Evolutionary conservation across 1,284 basidiomycete species (phyloP).

Genomic region (Microbotryomycetes sp.): DNA sequence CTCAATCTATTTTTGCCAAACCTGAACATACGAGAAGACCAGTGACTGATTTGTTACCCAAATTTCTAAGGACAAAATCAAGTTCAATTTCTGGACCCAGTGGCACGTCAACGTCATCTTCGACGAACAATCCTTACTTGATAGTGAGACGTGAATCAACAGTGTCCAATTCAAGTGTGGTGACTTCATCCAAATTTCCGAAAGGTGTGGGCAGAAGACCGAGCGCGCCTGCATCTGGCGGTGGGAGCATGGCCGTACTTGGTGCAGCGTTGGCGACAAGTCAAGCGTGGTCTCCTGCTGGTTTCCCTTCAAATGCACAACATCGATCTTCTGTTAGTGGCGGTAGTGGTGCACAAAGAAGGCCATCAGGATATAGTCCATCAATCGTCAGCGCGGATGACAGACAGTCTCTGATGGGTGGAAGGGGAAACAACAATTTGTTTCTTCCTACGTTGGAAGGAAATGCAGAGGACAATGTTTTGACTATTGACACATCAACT

Average conservation of each 20-base stretch:
- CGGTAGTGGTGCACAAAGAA: neutral
- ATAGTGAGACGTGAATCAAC: neutral
- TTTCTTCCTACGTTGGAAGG: slow-evolving; percentile 1
- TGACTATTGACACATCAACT: neutral
- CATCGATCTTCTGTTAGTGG: neutral
- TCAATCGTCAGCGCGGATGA: slow-evolving; percentile 1
- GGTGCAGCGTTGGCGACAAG: slow-evolving; percentile 23
- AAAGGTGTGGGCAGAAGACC: neutral
- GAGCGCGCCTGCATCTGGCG: neutral
- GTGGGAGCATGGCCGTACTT: slow-evolving; percentile 11
- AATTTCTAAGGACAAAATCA: slow-evolving; percentile 3
- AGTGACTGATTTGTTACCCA: slow-evolving; percentile 9
- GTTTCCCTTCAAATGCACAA: neutral
- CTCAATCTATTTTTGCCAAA: slow-evolving; percentile 26
- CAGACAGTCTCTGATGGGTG: neutral
- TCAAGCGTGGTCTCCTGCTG: slow-evolving; percentile 5
- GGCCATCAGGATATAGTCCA: neutral
- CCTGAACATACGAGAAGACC: slow-evolving; percentile 5
- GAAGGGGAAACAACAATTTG: neutral
- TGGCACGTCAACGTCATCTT: neutral
- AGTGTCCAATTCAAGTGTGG: too few species aligned
- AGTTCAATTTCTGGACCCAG: neutral
- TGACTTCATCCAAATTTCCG: too few species aligned
- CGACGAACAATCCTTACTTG: neutral
- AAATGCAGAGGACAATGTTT: neutral